Percentiles rank a stretch among this genome's conserved stretches.
phyloP scores from a whole-genome alignment of 2,329 filamentous ascomycete genomes.

The Leptodontidium sp. region DNA sequence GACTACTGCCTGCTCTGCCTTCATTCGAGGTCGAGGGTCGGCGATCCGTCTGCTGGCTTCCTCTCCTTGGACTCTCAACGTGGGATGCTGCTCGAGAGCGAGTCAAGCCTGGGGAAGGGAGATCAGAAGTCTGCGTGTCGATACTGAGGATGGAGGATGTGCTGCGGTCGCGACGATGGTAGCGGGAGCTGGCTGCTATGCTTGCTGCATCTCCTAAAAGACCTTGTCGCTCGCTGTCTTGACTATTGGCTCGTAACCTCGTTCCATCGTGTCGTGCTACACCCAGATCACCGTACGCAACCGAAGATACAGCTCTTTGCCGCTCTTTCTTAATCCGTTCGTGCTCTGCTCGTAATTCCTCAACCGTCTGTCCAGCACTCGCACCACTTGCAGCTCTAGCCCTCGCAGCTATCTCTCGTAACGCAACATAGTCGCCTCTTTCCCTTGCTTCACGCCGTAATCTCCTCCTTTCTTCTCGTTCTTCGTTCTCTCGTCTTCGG shows the following conservation, averaged over 20 bases:
- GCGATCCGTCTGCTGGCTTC: conserved; percentile 24
- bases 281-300: conserved; percentile 79
- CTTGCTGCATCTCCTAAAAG: conserved; percentile 74
- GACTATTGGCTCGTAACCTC: conserved; percentile 75
- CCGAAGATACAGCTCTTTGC: conserved; percentile 74
- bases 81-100: conserved; percentile 55
- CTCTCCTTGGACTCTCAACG: conserved; percentile 49
- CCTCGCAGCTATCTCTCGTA: conserved; percentile 69
- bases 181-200: conserved; percentile 49
- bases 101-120: conserved; percentile 51
- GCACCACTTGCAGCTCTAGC: conserved; percentile 54
- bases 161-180: conserved; percentile 57
- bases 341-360: conserved; percentile 65
- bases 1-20: conserved; percentile 43
- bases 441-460: conserved; percentile 75
- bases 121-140: conserved; percentile 53
- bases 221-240: conserved; percentile 75
- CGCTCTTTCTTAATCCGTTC: conserved; percentile 65
- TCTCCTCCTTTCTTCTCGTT: conserved; percentile 78
- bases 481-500: conserved; percentile 76
- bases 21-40: conserved; percentile 26
- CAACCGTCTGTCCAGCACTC: conserved; percentile 57
- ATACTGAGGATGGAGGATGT: conserved; percentile 65
- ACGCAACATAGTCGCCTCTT: conserved; percentile 71
- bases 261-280: conserved; percentile 81